Evolutionary conservation across 441 rosid genomes (phyloP), one percentile per base, ranked within the genome.

Genomic region (Isatis lusitanica): DNA sequence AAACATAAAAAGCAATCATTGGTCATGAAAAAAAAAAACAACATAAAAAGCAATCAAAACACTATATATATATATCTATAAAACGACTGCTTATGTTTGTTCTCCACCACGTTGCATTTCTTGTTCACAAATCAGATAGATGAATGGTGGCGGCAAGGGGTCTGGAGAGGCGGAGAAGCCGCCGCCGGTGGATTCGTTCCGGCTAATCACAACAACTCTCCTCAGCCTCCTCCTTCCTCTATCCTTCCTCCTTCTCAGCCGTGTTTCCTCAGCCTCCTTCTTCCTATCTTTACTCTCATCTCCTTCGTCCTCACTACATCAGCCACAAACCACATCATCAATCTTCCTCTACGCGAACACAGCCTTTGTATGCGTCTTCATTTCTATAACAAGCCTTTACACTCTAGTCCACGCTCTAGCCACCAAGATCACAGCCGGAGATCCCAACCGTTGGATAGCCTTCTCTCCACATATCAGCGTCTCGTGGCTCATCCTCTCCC

Each of bases 191-290:
- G 63, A 46, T 26, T 72, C 85, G 7, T 85, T 90, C 60, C 85
- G 83, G 53, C 47, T 83, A 77, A 56, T 85, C 67, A 75, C 90
- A 35, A 67, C 79, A 44, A 78, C 86, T 57, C 89, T 92, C 42
- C 85, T 90, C 57, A 85, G 87, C 77, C 87, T 86, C 48, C 82
- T 86, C 60, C 84, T 90, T 63, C 97, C 98, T 12, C 93, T 93
- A 36, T 88, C 93, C 0, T 93, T 90, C 74, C 92, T 92, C 43
- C 85, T 93, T 36, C 63, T 93, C 1, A 83, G 93, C 43, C 83
- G 97, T 62, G 81, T 93, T 64, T 84, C 97, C 17, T 85, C 73
- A 18, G 75, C 82, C 6, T 66, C 77, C 5, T 74, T 74, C 48
- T 36, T 74, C 57, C 61, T 68, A 71, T 57, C 63, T 73, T 70